Base-by-base conservation (phyloP, 768 basidiomycete species). In the Tremella yokohamensis region DNA sequence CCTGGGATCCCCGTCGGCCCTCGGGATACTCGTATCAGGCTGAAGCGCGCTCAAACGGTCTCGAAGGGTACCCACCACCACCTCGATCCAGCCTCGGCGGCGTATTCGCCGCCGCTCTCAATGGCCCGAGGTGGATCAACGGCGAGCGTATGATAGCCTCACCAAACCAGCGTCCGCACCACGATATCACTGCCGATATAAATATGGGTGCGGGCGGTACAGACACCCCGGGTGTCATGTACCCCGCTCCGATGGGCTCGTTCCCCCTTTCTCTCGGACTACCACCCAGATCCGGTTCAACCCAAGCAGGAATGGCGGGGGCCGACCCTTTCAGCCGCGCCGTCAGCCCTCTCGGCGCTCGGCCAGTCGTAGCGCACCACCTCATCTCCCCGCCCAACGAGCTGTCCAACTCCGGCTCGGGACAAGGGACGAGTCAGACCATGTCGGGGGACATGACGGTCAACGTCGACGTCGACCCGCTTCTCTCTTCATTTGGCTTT, bases 81-180 rank as follows among this genome's bases (percentile, higher is more conserved):
- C 55, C 52, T 4, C 37, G 40, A 34, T 57, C 59, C 47, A n/a
- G 18, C 47, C 29, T 44, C 44, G 12, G 44, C 48, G 9, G 42
- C 20, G 38, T 48, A 8, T 39, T 65, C 15, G 34, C 58, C 3
- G 40, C 48, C 8, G 64, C 64, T 24, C 47, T 66, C 13, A 51
- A 56, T 7, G 60, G 60, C 12, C 57, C 63, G 24, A 44, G 57
- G 18, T 68, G 66, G 66, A 38, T 64, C 13, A 42, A 68, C 34
- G 66, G 66, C 8, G 62, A 64, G 45, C 51, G 63, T 1, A 11
- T 57, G 9, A 16, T 26, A 2, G 48, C 20, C 7, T 24, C 48
- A 15, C 48, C n/a, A 2, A 18, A 9, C 26, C 51, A 38, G 24
- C 40, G 19, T 40, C 42, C n/a, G 22, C 47, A 40, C 56, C 40